phyloP scores from a whole-genome alignment of 1,284 basidiomycete genomes.

The Garcileccinum viscosum region DNA sequence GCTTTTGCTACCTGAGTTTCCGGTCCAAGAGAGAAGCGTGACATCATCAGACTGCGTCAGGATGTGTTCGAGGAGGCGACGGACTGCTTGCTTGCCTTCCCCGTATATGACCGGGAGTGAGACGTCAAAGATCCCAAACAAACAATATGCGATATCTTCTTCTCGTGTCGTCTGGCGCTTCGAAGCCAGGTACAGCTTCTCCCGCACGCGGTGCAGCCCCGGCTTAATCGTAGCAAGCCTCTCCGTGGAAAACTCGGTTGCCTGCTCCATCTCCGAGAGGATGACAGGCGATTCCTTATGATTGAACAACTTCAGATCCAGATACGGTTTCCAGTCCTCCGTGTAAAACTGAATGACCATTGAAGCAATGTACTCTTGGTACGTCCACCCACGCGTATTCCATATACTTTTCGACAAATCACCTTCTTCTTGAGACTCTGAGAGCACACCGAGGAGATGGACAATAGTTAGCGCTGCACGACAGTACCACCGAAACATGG shows the following conservation, averaged over 20 bases:
- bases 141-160: background rate
- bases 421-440: background rate
- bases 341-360: slow-evolving; percentile 12
- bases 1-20: no score
- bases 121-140: background rate
- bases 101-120: background rate
- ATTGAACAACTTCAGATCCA: slow-evolving; percentile 12
- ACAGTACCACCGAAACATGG: slow-evolving; percentile 20
- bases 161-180: background rate
- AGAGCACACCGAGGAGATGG: background rate
- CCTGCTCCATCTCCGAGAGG: background rate
- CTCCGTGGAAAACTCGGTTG: background rate
- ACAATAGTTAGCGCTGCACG: slow-evolving; percentile 13
- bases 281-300: slow-evolving; percentile 13
- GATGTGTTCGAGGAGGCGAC: no score
- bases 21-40: no score
- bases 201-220: background rate
- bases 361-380: slow-evolving; percentile 19
- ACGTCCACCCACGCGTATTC: slow-evolving; percentile 16
- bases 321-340: slow-evolving; percentile 19
- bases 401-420: background rate
- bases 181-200: background rate
- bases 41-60: no score
- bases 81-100: background rate
- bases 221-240: background rate